Conservation (phyloP, 164 flowering plant species). For the Berberis vulgaris region DNA sequence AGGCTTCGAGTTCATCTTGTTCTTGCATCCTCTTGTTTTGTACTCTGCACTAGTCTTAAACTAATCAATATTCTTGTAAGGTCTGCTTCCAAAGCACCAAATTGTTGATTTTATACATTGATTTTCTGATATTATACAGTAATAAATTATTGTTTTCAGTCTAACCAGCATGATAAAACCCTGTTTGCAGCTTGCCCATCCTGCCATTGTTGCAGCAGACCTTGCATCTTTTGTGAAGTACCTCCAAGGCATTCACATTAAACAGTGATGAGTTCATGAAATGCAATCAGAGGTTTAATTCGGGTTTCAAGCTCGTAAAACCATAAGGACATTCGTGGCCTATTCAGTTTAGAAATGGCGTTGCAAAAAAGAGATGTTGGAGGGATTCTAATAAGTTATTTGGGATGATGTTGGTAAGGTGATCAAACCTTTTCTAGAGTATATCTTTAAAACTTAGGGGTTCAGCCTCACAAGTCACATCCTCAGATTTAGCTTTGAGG, state of each 20-base stretch:
- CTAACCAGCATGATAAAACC: slow-evolving; percentile 39
- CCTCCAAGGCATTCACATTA: slow-evolving; percentile 88
- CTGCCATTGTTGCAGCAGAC: slow-evolving; percentile 88
- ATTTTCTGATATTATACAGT: not conserved
- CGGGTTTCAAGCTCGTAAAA: slow-evolving; percentile 84
- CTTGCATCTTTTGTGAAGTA: slow-evolving; percentile 87
- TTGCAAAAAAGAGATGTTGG: slow-evolving; percentile 74
- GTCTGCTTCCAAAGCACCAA: too few relatives aligned
- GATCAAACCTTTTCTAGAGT: slow-evolving; percentile 20
- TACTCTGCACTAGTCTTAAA: too few relatives aligned
- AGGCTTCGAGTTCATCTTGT: too few relatives aligned
- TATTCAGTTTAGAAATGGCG: slow-evolving; percentile 91
- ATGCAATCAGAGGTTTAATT: slow-evolving; percentile 68
- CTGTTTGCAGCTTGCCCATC: slow-evolving; percentile 78
- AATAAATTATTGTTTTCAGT: slow-evolving; percentile 40
- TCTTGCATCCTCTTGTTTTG: too few relatives aligned
- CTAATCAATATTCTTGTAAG: too few relatives aligned
- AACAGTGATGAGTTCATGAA: slow-evolving; percentile 66
- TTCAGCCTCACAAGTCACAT: slow-evolving; percentile 37
- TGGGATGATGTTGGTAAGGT: slow-evolving; percentile 92
- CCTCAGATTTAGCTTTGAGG: slow-evolving; percentile 71
- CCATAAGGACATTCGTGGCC: slow-evolving; percentile 98
- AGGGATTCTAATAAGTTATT: slow-evolving; percentile 58
- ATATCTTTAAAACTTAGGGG: slow-evolving; percentile 61
- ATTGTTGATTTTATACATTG: not conserved